phyloP scores from a whole-genome alignment of 371 early-diverging fungal species.

The Phascolomyces articulosus region DNA sequence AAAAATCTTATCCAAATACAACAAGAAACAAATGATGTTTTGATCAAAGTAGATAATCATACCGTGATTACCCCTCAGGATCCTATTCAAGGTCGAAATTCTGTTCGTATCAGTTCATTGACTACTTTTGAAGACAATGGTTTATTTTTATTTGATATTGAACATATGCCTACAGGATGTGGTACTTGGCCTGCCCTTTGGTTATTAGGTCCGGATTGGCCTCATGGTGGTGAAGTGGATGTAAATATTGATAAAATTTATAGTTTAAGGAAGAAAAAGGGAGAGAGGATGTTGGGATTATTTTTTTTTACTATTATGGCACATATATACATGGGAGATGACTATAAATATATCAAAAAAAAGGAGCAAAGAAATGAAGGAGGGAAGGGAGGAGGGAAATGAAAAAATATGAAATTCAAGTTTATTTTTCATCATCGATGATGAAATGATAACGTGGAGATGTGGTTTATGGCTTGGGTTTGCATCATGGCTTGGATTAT shows the following conservation, averaged over 20 bases:
- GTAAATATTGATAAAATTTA: slow-evolving; percentile 12
- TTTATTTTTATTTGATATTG: slow-evolving; percentile 39
- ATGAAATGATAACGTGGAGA: no score
- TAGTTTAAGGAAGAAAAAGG: background rate
- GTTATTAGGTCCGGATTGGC: slow-evolving; percentile 41
- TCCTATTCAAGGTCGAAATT: slow-evolving; percentile 18
- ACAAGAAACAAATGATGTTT: slow-evolving; percentile 2
- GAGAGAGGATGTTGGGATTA: no score
- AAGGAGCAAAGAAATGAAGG: no score
- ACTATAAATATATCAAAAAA: no score
- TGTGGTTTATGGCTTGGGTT: no score
- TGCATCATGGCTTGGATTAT: no score
- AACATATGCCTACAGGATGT: slow-evolving; percentile 44
- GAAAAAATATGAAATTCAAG: no score
- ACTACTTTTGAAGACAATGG: slow-evolving; percentile 31
- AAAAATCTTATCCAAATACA: slow-evolving; percentile 8
- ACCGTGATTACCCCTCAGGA: slow-evolving; percentile 2
- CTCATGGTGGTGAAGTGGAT: slow-evolving; percentile 41
- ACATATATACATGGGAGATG: no score
- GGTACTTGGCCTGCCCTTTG: slow-evolving; percentile 46
- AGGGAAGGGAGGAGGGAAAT: no score
- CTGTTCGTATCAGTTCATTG: slow-evolving; percentile 27
- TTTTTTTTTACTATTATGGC: no score
- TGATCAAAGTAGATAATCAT: slow-evolving; percentile 18
- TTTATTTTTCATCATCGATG: no score